Evolutionary conservation across 1,284 basidiomycete species (phyloP), one percentile per base, ranked within the genome.

Genomic region (Leucocoprinus gongylophorus): DNA sequence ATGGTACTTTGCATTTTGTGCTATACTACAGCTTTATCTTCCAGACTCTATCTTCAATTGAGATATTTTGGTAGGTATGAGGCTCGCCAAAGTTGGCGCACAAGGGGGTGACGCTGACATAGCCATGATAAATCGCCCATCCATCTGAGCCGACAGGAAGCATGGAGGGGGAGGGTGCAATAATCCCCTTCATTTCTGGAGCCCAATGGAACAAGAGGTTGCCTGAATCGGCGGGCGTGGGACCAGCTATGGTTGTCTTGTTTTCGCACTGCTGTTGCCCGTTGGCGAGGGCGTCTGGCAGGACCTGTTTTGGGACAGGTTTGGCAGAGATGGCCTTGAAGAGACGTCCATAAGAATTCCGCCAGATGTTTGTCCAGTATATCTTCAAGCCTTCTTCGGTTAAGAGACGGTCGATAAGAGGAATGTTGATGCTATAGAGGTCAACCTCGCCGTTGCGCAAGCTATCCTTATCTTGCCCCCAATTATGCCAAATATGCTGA

Each of bases 371-470:
- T 7, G 90, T 90, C 83, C 86, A 90, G 58, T 74, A 77, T 47
- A 90, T 76, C 55, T 76, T 74, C 48, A 89, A 68, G 17, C 75
- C 78, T 54, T 73, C 72, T 15, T 79, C 73, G 18, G 70, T 66
- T 43, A 82, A 65, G 30, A 92, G 75, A 29, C 68, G 72, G 37
- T 79, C 72, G 52, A 90, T 73, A 68, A 91, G 74, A 20, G 90
- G 90, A 29, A 92, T 79, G 64, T 93, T 92, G 58, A 93, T 71
- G 60, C 74, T 88, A 70, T 91, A 92, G 12, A 93, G 71, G 62
- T 91, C 88, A 23, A 89, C 78, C 64, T 87, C 83, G 54, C 75
- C 75, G 42, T 75, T 66, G 30, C 79, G 73, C 37, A 81, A 64
- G n/a, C 82, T 81, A 30, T 66, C 72, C 2, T 70, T 66, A 61